Evolutionary conservation across 768 basidiomycete genomes (phyloP), one percentile per base, ranked within the genome.

Genomic region (Mycena albidolilacea): DNA sequence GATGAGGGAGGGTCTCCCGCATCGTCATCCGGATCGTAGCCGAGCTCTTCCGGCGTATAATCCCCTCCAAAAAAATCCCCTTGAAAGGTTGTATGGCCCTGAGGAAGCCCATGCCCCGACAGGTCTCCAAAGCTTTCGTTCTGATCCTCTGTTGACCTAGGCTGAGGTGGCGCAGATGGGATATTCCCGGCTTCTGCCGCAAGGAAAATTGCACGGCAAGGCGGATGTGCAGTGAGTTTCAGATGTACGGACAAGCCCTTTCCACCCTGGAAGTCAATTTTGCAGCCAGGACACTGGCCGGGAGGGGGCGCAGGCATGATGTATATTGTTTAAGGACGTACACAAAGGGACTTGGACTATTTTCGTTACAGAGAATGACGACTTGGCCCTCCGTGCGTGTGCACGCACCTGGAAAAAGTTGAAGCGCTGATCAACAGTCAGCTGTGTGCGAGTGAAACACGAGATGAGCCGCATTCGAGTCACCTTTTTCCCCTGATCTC

Each of bases 1-100:
- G 50, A 52, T 52, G 21, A 1, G 1, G 48, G 50, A 52, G 50
- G 50, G 5, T 62, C 61, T 21, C 21, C 30, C 30, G 30, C 30
- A 3, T 30, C 30, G 30, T 30, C 30, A 30, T 30, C 30, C 1
- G 30, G 30, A 11, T 62, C 8, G 61, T 44, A 43, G 4, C 41
- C 41, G 10, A 44, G 41, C 19, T 62, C 61, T 46, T 44, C n/a
- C 0, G 39, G 41, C 39, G 61, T 44, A 44, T 62, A 62, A 46
- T 62, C n/a, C 14, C 23, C 61, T 0, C 61, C 61, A 15, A 62
- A 62, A 30, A 62, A 62, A 11, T 62, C 41, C 10, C 61, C 61
- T 10, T 30, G 2, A 12, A 62, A 62, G 3, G 30, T 44, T 0
- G 61, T 46, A 44, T 62, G 7, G 2, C 61, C 61, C 15, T n/a